A percentile compares a stretch with the other conserved stretches of the same genome.
These are phyloP conservation scores for Pichia nanzhaoensis DNA, from an alignment of 805 yeast species.

Conservation along the genomic window DNA sequence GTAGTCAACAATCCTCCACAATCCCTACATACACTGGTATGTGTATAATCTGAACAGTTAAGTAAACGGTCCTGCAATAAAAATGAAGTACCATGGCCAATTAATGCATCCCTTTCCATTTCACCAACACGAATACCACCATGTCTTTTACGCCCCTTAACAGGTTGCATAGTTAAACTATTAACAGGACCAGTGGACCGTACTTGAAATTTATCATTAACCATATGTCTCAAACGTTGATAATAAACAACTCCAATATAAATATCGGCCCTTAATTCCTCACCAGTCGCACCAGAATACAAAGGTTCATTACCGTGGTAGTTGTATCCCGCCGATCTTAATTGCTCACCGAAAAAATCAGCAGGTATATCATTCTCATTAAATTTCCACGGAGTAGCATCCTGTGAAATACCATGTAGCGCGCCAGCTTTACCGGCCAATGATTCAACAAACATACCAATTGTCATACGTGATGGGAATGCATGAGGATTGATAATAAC, in stretches of 20 bases:
- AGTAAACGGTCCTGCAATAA: slow-evolving; percentile 88
- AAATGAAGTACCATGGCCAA: slow-evolving; percentile 97
- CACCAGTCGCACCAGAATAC: slow-evolving; percentile 98
- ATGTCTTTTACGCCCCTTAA: slow-evolving; percentile 95
- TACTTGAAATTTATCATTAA: slow-evolving; percentile 98
- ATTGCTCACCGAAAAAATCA: slow-evolving; percentile 93
- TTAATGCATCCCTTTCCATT: slow-evolving; percentile 98
- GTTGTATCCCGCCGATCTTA: slow-evolving; percentile 82
- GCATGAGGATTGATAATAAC: slow-evolving; percentile 98
- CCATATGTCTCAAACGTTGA: slow-evolving; percentile 99
- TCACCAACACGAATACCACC: slow-evolving; percentile 99
- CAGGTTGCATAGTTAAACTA: slow-evolving; percentile 97
- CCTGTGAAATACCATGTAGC: slow-evolving; percentile 94
- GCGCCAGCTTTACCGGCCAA: slow-evolving; percentile 99
- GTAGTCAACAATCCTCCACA: slow-evolving; percentile 92
- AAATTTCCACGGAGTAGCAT: slow-evolving; percentile 94
- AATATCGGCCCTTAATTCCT: slow-evolving; percentile 91
- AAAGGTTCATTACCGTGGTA: slow-evolving; percentile 98
- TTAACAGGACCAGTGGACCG: slow-evolving; percentile 98
- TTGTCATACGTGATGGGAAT: slow-evolving; percentile 99
- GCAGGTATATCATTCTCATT: slow-evolving; percentile 93
- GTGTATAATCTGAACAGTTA: slow-evolving; percentile 94
- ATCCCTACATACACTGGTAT: slow-evolving; percentile 79
- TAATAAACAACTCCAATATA: slow-evolving; percentile 96
- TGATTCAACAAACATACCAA: slow-evolving; percentile 98